Conservation (phyloP, 306 rosid species). For the Casuarina equisetifolia region DNA sequence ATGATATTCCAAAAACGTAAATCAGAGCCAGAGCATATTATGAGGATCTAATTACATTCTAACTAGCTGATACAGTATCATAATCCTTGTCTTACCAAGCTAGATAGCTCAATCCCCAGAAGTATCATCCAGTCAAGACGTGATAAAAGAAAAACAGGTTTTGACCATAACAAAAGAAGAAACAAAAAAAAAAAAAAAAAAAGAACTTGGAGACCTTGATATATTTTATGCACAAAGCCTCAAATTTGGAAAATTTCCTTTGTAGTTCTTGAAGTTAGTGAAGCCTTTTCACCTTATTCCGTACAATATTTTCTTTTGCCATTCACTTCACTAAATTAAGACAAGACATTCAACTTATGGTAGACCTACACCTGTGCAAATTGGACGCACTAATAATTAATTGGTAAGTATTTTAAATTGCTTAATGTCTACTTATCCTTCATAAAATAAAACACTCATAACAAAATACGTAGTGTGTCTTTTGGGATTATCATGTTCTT, state of each 20-base stretch:
- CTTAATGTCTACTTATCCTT: background rate
- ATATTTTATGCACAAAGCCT: background rate
- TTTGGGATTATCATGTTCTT: background rate
- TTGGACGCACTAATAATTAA: background rate
- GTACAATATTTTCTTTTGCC: background rate
- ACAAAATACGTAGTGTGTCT: background rate
- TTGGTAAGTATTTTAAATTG: background rate
- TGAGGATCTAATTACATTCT: conserved; percentile 9
- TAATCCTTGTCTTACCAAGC: background rate
- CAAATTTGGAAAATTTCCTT: background rate
- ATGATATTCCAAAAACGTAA: conserved; percentile 19
- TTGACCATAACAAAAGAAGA: background rate
- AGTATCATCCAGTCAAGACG: background rate
- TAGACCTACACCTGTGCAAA: background rate
- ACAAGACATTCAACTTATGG: background rate
- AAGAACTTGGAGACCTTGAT: background rate
- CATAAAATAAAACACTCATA: background rate
- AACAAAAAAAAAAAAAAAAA: background rate
- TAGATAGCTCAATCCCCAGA: background rate
- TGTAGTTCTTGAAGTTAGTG: background rate
- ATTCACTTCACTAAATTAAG: background rate
- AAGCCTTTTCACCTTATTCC: background rate
- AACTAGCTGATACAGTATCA: conserved; percentile 5
- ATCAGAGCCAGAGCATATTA: conserved; percentile 16
- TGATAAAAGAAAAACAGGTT: too few relatives aligned